A percentile compares a stretch with the other conserved stretches of the same genome.
These are phyloP conservation scores for Pyrrhoderma lamaoense DNA, from an alignment of 1,284 basidiomycete genomes.

Conservation along the genomic window DNA sequence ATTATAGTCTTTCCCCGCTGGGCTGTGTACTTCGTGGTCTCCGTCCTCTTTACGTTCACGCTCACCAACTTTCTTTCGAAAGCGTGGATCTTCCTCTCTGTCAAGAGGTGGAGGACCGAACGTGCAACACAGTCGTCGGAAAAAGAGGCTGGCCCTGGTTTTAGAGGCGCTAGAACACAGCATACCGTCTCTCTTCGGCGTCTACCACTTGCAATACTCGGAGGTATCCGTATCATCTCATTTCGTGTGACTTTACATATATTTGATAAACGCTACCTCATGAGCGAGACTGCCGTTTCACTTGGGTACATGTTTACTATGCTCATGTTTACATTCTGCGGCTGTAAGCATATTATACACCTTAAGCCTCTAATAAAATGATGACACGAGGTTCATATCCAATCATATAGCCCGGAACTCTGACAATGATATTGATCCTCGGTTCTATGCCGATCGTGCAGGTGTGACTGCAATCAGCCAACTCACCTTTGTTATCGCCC, in stretches of 20 bases:
- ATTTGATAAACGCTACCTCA: not conserved
- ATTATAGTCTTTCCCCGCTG: constrained; percentile 4
- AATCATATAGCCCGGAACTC: not conserved
- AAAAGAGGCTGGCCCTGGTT: not conserved
- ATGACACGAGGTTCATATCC: not conserved
- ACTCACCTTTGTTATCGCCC: constrained; percentile 36
- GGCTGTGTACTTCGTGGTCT: constrained; percentile 9
- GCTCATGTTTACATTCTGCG: constrained; percentile 6
- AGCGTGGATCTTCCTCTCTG: not conserved
- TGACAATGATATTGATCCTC: not conserved
- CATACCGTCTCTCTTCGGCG: constrained; percentile 1
- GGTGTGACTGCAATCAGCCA: constrained; percentile 35
- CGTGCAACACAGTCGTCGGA: not conserved
- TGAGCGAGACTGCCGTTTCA: constrained; percentile 4
- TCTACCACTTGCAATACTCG: constrained; percentile 5
- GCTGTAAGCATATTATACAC: not conserved
- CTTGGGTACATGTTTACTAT: constrained; percentile 4
- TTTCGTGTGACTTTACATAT: constrained; percentile 7
- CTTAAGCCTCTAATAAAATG: not conserved
- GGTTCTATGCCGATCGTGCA: constrained; percentile 27
- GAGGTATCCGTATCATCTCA: constrained; percentile 1
- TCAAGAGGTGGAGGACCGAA: not conserved
- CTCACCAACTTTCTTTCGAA: not conserved
- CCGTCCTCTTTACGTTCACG: constrained; percentile 3
- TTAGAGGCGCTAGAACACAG: not conserved